Evolutionary conservation across 2,329 filamentous ascomycete genomes (phyloP).

Genomic region (Claviceps maximensis): DNA sequence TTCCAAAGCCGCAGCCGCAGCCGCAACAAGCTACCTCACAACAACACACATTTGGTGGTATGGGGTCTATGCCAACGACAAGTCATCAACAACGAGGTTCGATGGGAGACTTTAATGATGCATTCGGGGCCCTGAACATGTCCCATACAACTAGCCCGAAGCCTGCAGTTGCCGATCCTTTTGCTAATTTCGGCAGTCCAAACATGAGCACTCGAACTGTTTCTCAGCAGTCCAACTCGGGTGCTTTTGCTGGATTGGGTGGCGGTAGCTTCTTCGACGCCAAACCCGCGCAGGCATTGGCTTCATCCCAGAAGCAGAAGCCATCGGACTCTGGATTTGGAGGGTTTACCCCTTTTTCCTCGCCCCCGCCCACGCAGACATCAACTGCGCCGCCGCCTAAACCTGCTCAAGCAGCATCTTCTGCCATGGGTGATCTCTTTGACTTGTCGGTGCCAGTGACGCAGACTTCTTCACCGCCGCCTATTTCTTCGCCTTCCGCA

Average conservation of each 20-base stretch:
- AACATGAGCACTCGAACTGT: slow-evolving; percentile 20
- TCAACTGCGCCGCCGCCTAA: slow-evolving; percentile 22
- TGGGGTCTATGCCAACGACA: slow-evolving; percentile 42
- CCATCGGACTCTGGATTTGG: slow-evolving; percentile 50
- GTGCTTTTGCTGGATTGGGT: slow-evolving; percentile 39
- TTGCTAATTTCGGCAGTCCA: slow-evolving; percentile 43
- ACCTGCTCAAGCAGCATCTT: slow-evolving; percentile 33
- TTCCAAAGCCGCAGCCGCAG: slow-evolving; percentile 67
- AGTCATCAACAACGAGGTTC: slow-evolving; percentile 36
- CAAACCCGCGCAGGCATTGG: slow-evolving; percentile 47
- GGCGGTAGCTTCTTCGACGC: slow-evolving; percentile 77
- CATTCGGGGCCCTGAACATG: slow-evolving; percentile 43
- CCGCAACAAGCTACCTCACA: slow-evolving; percentile 22
- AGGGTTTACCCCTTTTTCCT: slow-evolving; percentile 49
- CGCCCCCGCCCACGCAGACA: slow-evolving; percentile 23
- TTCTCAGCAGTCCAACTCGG: slow-evolving; percentile 22
- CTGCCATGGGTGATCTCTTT: slow-evolving; percentile 67
- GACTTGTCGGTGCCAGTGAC: slow-evolving; percentile 50
- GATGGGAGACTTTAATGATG: slow-evolving; percentile 61
- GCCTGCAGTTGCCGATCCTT: slow-evolving; percentile 34
- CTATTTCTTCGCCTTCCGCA: slow-evolving; percentile 26
- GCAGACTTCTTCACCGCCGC: slow-evolving; percentile 31
- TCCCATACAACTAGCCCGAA: slow-evolving; percentile 30
- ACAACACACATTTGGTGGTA: slow-evolving; percentile 44
- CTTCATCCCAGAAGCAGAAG: slow-evolving; percentile 35